Evolutionary conservation across 495 filamentous ascomycete species (phyloP).

Genomic region (Sordaria brevicollis): DNA sequence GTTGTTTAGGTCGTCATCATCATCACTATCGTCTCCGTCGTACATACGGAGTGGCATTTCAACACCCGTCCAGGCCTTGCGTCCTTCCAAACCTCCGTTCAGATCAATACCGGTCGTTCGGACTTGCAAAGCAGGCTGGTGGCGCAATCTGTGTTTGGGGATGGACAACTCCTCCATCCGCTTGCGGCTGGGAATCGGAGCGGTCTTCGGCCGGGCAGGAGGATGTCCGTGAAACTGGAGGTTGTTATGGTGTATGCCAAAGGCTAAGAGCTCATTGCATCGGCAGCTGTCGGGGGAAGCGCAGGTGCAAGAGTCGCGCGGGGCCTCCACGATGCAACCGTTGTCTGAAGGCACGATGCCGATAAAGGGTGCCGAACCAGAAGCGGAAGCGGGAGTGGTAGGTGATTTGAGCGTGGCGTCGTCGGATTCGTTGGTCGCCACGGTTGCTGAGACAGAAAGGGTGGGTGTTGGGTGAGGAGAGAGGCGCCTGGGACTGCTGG

Average conservation of each 20-base stretch:
- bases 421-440: not conserved
- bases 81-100: not conserved
- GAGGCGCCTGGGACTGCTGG: not conserved
- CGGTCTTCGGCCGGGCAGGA: not conserved
- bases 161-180: not conserved
- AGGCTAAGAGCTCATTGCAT: not conserved
- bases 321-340: not conserved
- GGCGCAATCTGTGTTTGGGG: not conserved
- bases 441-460: not conserved
- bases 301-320: conserved; percentile 5
- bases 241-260: not conserved
- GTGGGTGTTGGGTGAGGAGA: not conserved
- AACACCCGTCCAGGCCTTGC: not conserved
- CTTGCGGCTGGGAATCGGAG: not conserved
- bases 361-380: not conserved
- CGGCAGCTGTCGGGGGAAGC: not conserved
- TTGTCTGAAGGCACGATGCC: not conserved
- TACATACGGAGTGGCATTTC: not conserved
- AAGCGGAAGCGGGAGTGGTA: not conserved
- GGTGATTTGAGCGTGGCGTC: not conserved
- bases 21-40: not conserved
- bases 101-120: conserved; percentile 1
- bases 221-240: not conserved
- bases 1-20: not conserved
- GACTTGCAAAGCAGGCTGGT: conserved; percentile 7